Evolutionary conservation across 192 early-diverging fungal genomes (phyloP), one percentile per base, ranked within the genome.

Genomic region (Diversispora eburnea): DNA sequence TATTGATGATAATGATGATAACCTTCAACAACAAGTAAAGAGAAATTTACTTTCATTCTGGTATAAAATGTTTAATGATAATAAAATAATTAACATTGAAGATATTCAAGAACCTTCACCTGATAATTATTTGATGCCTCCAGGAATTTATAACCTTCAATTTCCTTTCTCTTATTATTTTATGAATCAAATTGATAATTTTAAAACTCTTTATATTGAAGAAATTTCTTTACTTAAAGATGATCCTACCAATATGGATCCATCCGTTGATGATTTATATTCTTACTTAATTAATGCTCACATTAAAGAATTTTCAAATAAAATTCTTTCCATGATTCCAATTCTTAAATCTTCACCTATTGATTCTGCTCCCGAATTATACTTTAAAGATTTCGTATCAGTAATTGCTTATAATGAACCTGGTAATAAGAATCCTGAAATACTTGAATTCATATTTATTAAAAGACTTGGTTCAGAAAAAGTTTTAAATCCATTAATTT

Each of bases 101-200:
- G 17, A 13, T 5, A 22, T 75, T 10, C 17, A 4, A 3, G 68
- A 75, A 4, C 74, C 74, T 42, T 20, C n/a, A 46, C 74, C 74
- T 39, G 74, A 75, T 57, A 22, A 5, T 58, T 75, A 75, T 49
- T 58, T 48, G 59, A 52, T 59, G 22, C 25, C 42, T 6, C n/a
- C 8, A 6, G 46, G n/a, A 10, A 4, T 58, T 39, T 51, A 60
- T 47, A 15, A 70, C 10, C 51, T 74, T 15, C 41, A 42, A 56
- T 67, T 74, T 59, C 73, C 73, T 19, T 74, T 74, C 41, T 74
- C 73, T 22, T 57, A 43, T 20, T 66, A 74, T 52, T 67, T 69
- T 41, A 64, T 63, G 60, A 59, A 74, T 39, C 48, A 55, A 54
- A 74, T 74, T 12, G 64, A 74, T 43, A 33, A 47, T 41, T 74